A percentile compares a stretch with the other conserved stretches of the same genome.
phyloP scores from a whole-genome alignment of 139 green algal species.

The Parachlorella kessleri region DNA sequence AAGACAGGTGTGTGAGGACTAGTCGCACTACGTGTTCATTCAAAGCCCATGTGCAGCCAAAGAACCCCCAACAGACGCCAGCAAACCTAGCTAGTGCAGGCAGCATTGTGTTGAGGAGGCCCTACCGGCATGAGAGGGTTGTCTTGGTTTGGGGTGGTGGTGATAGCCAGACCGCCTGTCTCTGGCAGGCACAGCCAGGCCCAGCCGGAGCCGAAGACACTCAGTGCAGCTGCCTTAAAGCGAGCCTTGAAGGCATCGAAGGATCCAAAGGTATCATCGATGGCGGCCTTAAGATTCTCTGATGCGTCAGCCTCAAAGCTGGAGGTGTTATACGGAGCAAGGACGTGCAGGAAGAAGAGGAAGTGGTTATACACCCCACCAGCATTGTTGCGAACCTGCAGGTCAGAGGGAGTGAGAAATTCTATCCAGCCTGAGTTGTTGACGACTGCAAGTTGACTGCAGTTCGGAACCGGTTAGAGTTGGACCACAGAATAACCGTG shows the following conservation, averaged over 20 bases:
- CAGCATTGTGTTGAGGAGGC: too few species aligned
- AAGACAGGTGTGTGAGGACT: too few species aligned
- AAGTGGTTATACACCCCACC: constrained; percentile 23
- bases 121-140: constrained; percentile 32
- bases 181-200: constrained; percentile 20
- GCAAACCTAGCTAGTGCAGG: too few species aligned
- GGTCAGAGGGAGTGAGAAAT: too few species aligned
- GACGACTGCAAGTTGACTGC: too few species aligned
- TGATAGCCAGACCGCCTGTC: constrained; percentile 37
- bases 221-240: constrained; percentile 43
- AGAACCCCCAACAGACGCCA: too few species aligned
- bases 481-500: too few species aligned
- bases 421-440: too few species aligned
- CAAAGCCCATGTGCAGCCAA: too few species aligned
- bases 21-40: too few species aligned
- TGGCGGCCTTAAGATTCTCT: constrained; percentile 13
- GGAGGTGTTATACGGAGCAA: too few species aligned
- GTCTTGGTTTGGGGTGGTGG: constrained; percentile 62
- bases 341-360: constrained; percentile 21
- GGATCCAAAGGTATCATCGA: constrained; percentile 57
- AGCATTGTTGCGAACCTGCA: constrained; percentile 19
- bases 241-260: constrained; percentile 45
- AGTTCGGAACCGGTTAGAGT: too few species aligned
- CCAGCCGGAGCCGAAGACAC: constrained; percentile 66
- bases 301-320: constrained; percentile 1